A percentile compares a stretch with the other conserved stretches of the same genome.
phyloP scores from a whole-genome alignment of 257 asterid genomes.

The Thymus mandschuricus region DNA sequence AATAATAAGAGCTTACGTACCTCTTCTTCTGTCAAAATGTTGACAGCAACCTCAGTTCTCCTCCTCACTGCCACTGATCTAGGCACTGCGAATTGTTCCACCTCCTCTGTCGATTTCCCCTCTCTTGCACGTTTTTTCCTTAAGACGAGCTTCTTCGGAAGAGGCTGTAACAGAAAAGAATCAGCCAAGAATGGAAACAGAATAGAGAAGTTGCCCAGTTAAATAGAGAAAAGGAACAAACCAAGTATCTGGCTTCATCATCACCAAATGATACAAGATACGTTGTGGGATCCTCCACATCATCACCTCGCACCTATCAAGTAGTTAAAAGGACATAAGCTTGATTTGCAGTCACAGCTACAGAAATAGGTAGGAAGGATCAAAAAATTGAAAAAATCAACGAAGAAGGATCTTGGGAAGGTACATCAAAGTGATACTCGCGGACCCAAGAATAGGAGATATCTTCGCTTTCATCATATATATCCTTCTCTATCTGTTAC shows the following conservation, averaged over 20 bases:
- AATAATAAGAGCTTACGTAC: constrained; percentile 34
- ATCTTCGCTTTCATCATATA: constrained; percentile 84
- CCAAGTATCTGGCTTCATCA: constrained; percentile 67
- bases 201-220: neutral
- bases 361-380: neutral
- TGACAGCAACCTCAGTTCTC: constrained; percentile 56
- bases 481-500: constrained; percentile 84
- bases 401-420: constrained; percentile 31
- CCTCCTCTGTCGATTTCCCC: constrained; percentile 74
- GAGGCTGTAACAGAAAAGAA: constrained; percentile 52
- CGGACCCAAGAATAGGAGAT: constrained; percentile 86
- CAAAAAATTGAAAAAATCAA: neutral
- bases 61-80: constrained; percentile 67
- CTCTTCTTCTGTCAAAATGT: constrained; percentile 64
- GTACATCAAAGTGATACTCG: constrained; percentile 92
- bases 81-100: constrained; percentile 81
- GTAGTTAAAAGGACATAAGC: constrained; percentile 24
- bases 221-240: constrained; percentile 26
- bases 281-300: constrained; percentile 81
- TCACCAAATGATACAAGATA: constrained; percentile 76
- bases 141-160: constrained; percentile 47
- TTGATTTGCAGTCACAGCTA: constrained; percentile 23
- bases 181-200: constrained; percentile 2
- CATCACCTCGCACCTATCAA: constrained; percentile 80
- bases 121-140: constrained; percentile 88